Evolutionary conservation across 1,284 basidiomycete species (phyloP).

Genomic region (Rhizoctonia solani): DNA sequence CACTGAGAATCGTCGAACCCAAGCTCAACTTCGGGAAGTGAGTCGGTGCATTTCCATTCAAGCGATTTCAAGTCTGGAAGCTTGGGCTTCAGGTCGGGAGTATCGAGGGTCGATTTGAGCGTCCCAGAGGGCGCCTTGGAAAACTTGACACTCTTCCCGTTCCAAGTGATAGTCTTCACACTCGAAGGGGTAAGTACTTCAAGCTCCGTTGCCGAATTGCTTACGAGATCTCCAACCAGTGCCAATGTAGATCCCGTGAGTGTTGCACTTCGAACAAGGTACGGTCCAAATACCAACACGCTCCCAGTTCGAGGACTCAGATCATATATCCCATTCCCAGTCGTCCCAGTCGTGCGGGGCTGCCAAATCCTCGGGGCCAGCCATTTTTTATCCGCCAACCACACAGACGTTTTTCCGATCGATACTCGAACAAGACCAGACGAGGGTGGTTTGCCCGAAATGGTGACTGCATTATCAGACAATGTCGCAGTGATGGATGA

Average conservation of each 20-base stretch:
- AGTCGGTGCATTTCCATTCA: slow-evolving; percentile 51
- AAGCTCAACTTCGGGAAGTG: slow-evolving; percentile 50
- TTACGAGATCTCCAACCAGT: slow-evolving; percentile 35
- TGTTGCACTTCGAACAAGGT: slow-evolving; percentile 38
- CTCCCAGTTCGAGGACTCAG: slow-evolving; percentile 33
- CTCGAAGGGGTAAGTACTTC: slow-evolving; percentile 34
- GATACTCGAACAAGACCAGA: slow-evolving; percentile 46
- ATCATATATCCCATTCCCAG: slow-evolving; percentile 19
- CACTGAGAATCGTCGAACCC: slow-evolving; percentile 51
- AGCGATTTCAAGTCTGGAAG: slow-evolving; percentile 46
- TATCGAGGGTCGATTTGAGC: slow-evolving; percentile 35
- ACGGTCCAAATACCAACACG: slow-evolving; percentile 37
- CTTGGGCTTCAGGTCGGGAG: too few relatives aligned
- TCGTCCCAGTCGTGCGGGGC: slow-evolving; percentile 5
- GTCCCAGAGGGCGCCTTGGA: slow-evolving; percentile 14
- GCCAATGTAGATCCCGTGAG: slow-evolving; percentile 25
- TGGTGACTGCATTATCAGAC: slow-evolving; percentile 40
- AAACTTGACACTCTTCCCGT: slow-evolving; percentile 37
- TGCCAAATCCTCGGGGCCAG: slow-evolving; percentile 29
- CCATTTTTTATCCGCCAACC: slow-evolving; percentile 32
- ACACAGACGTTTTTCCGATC: slow-evolving; percentile 38
- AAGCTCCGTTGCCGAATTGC: slow-evolving; percentile 19
- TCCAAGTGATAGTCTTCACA: slow-evolving; percentile 40
- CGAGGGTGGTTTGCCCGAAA: slow-evolving; percentile 45
- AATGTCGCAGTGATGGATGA: slow-evolving; percentile 36